Evolutionary conservation across 176 grass and related monocot genomes (phyloP).

Genomic region (Leersia perrieri): DNA sequence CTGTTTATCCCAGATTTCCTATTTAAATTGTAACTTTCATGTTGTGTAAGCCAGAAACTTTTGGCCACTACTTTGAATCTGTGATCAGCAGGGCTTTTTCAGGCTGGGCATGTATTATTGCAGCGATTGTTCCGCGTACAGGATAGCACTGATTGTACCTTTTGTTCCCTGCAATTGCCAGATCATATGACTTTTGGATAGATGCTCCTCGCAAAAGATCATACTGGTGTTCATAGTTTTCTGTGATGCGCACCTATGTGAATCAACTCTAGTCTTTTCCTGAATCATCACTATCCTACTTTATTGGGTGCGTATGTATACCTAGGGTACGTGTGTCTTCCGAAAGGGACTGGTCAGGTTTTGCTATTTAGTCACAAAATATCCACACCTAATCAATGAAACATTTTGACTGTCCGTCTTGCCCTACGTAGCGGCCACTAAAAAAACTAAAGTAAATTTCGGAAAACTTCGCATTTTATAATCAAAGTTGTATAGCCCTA

Average conservation of each 20-base stretch:
- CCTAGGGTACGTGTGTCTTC: constrained; percentile 28
- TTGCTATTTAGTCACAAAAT: not conserved
- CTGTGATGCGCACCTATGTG: constrained; percentile 35
- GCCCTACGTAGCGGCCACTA: too few relatives aligned
- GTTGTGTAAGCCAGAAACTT: constrained; percentile 24
- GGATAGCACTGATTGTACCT: constrained; percentile 52
- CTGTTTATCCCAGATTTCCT: constrained; percentile 6
- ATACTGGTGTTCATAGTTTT: constrained; percentile 28
- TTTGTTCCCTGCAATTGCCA: constrained; percentile 47
- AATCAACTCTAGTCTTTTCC: constrained; percentile 11
- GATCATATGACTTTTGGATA: constrained; percentile 20
- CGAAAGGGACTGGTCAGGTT: not conserved
- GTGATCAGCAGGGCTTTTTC: constrained; percentile 33
- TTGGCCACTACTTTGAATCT: constrained; percentile 15
- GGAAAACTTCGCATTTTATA: too few relatives aligned
- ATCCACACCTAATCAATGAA: not conserved
- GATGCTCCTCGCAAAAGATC: constrained; percentile 13
- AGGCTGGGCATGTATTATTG: constrained; percentile 38
- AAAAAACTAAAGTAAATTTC: too few relatives aligned
- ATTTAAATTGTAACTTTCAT: not conserved
- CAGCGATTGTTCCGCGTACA: constrained; percentile 51
- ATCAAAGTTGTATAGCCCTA: too few relatives aligned
- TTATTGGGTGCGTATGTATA: not conserved
- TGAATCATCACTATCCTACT: constrained; percentile 23
- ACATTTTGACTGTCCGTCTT: not conserved